A percentile compares a stretch with the other conserved stretches of the same genome.
phyloP scores from a whole-genome alignment of 139 green algal genomes.

The Asterochloris sp. region DNA sequence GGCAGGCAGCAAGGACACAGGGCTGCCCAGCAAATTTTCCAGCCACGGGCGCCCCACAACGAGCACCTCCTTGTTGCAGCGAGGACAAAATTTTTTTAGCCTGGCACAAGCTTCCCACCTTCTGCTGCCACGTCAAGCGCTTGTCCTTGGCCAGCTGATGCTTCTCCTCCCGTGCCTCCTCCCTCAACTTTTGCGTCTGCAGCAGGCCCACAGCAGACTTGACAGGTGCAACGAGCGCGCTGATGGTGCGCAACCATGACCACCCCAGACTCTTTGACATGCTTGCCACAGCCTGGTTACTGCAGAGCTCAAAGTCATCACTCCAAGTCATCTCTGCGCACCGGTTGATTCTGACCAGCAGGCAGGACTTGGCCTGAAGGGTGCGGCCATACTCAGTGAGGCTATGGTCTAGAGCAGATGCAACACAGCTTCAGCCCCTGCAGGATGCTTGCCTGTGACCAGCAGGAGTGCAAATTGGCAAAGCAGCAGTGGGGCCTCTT shows the following conservation, averaged over 20 bases:
- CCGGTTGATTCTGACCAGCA: not conserved
- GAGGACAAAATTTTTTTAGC: no score
- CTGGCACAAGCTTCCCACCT: conserved; percentile 20
- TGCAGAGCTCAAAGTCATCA: not conserved
- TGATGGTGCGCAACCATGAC: no score
- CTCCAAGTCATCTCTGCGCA: not conserved
- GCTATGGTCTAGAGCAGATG: no score
- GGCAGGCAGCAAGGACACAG: not conserved
- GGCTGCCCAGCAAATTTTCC: not conserved
- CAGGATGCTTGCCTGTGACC: no score
- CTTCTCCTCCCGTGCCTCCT: conserved; percentile 36
- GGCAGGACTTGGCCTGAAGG: no score
- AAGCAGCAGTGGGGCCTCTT: no score
- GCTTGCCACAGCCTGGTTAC: not conserved
- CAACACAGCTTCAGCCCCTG: no score
- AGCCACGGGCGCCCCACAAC: not conserved
- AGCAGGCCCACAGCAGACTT: not conserved
- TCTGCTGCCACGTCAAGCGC: conserved; percentile 45
- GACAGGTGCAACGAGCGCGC: not conserved
- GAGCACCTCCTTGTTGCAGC: no score
- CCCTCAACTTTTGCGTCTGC: conserved; percentile 18
- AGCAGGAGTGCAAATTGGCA: no score
- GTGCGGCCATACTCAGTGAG: no score
- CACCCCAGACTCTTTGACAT: not conserved
- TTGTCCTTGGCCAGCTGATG: conserved; percentile 24